Evolutionary conservation across 352 stramenopile species (phyloP), one percentile per base, ranked within the genome.

Genomic region (Pythium sukuiense): DNA sequence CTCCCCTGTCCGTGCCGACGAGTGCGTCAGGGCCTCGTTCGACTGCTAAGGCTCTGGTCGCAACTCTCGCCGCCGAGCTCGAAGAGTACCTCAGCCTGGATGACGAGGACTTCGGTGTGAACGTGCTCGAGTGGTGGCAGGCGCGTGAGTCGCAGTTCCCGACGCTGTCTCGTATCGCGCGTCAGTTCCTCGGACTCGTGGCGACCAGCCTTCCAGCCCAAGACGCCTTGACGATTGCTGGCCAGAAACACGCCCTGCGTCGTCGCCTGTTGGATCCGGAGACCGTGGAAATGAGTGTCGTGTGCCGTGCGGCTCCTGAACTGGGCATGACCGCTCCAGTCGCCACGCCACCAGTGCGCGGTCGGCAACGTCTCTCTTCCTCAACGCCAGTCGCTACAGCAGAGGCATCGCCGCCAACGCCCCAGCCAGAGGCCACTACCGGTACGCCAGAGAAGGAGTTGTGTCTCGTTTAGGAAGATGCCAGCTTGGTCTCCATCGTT

Each of bases 51-150:
- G 35, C 49, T 5, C 4, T 30, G 33, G 45, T 29, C 29, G 35
- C 35, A 2, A 43, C 53, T 7, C 3, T 26, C 2, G 32, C 33
- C 3, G 30, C n/a, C 2, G 63, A 65, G 27, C 39, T 70, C 27
- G 50, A 61, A 18, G 49, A 61, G 20, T 70, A 70, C n/a, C 35
- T 70, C 12, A 33, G 14, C 24, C 32, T 65, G n/a, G 49, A 59
- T 0, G 50, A 70, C 26, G 63, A 70, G 41, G 57, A 63, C 5
- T 70, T 70, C 43, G 30, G 29, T n/a, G 63, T 70, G 49, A 55
- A 70, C 30, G 63, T 70, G 39, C 30, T 70, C 1, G 33, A 63
- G 20, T 70, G 63, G 63, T 70, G 63, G 63, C 48, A 60, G 41
- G 33, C 56, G 1, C 63, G 57, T 35, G 50, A 63, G 33, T 30